Evolutionary conservation across 2,329 filamentous ascomycete genomes (phyloP), one percentile per base, ranked within the genome.

Genomic region (Zopfia rhizophila): DNA sequence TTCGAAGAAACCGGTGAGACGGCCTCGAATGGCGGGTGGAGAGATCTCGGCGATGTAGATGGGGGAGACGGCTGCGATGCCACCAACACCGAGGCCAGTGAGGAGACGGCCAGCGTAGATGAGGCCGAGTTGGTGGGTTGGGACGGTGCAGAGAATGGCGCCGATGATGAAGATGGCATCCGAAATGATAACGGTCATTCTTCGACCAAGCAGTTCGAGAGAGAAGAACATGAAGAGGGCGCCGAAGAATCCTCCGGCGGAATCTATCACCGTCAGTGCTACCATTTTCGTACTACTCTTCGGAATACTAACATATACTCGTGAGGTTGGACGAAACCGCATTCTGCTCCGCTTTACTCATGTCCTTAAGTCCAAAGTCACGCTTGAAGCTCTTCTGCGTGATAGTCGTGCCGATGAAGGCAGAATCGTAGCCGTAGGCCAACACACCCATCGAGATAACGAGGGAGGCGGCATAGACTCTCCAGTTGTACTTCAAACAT

Each of bases 1-100:
- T 61, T 88, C 85, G 67, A 86, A 88, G 42, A 87, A 79, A 36
- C 85, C 85, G 14, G 87, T 83, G 1, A 88, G 75, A 5, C 83
- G 78, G 13, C 85, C 85, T 53, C 85, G 79, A 32, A 88, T 79
- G 5, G 84, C 82, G 1, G 84, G 83, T 4, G 85, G 85, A 0
- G 82, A 62, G 13, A 66, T 70, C 39, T 72, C 69, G n/a, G 68
- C 62, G 33, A 72, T 70, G 48, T 69, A 72, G 21, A 70, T 70
- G 2, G 65, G 65, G 16, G 61, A 61, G 2, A 70, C 68, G n/a
- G 69, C 68, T 13, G 70, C 68, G 30, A 72, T 66, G 24, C 69
- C 70, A 25, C 69, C 69, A 30, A 72, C 63, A 30, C 65, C 70
- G 44, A 72, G 63, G 7, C 71, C 71, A 16, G 68, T 68, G 40